These are phyloP conservation scores for Xylariaceae sp. DNA, from an alignment of 2,329 filamentous ascomycete genomes.

Conservation along the genomic window DNA sequence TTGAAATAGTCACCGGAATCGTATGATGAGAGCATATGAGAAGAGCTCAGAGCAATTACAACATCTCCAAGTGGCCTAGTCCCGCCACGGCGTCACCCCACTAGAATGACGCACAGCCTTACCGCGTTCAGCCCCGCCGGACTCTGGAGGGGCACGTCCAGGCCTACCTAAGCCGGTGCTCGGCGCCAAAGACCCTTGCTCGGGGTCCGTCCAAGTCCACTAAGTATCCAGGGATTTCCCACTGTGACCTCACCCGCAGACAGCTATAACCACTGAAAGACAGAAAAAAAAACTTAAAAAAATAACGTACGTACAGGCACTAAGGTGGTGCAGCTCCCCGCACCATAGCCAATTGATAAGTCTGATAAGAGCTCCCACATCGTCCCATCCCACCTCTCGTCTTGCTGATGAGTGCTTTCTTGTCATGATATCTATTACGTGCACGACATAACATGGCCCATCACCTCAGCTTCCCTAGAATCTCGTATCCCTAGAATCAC, in stretches of 20 bases:
- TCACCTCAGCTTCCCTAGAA: conserved; percentile 3
- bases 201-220: too few species aligned
- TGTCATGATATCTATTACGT: conserved; percentile 10
- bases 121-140: not conserved
- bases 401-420: conserved; percentile 15
- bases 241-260: conserved; percentile 27
- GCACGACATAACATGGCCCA: conserved; percentile 18
- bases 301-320: not conserved
- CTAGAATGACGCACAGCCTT: not conserved
- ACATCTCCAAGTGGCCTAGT: too few species aligned
- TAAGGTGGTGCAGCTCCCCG: conserved; percentile 23
- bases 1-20: too few species aligned
- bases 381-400: conserved; percentile 23
- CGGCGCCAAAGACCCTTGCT: too few species aligned
- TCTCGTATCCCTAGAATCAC: conserved; percentile 19
- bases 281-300: not conserved
- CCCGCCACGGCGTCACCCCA: not conserved
- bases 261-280: not conserved
- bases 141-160: not conserved
- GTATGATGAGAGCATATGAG: too few species aligned
- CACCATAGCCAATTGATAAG: conserved; percentile 27
- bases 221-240: not conserved
- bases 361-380: conserved; percentile 29
- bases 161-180: not conserved
- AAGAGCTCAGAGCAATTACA: too few species aligned